These are phyloP conservation scores for Aspergillus sergii DNA, from an alignment of 2,329 filamentous ascomycete species.

Conservation along the genomic window DNA sequence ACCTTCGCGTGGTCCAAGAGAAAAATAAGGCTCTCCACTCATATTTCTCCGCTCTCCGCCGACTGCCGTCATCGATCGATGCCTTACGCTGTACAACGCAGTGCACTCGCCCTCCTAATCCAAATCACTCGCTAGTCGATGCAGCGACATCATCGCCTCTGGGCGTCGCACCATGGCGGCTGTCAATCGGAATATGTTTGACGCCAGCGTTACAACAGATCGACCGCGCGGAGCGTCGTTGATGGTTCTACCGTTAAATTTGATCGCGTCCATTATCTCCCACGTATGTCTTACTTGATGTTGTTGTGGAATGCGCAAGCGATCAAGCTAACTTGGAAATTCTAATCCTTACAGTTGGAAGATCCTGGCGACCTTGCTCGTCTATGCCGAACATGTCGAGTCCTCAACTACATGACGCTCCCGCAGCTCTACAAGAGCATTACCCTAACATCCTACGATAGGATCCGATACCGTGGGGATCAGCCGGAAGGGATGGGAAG, in stretches of 20 bases:
- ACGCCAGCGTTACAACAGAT: slow-evolving; percentile 35
- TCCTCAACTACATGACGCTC: slow-evolving; percentile 66
- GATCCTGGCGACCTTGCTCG: slow-evolving; percentile 61
- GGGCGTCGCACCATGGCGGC: slow-evolving; percentile 43
- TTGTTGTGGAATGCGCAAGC: not conserved
- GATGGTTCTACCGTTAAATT: slow-evolving; percentile 57
- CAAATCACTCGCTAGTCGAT: slow-evolving; percentile 27
- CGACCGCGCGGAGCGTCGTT: slow-evolving; percentile 33
- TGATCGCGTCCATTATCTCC: slow-evolving; percentile 60
- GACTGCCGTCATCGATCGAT: slow-evolving; percentile 13
- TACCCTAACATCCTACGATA: slow-evolving; percentile 59
- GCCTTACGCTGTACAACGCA: slow-evolving; percentile 8
- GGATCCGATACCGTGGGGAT: slow-evolving; percentile 61
- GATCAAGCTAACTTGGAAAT: not conserved
- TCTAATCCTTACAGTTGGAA: slow-evolving; percentile 51
- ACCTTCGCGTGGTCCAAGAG: not conserved
- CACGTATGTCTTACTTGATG: slow-evolving; percentile 44
- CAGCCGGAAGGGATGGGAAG: slow-evolving; percentile 63
- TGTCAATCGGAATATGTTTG: slow-evolving; percentile 48
- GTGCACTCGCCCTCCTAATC: not conserved
- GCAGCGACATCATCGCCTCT: slow-evolving; percentile 26
- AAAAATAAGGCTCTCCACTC: slow-evolving; percentile 5
- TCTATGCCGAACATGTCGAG: slow-evolving; percentile 61
- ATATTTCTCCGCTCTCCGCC: slow-evolving; percentile 11
- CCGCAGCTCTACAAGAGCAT: slow-evolving; percentile 62